phyloP scores from a whole-genome alignment of 1,139 yeast species.

The Geotrichum aggregatum region DNA sequence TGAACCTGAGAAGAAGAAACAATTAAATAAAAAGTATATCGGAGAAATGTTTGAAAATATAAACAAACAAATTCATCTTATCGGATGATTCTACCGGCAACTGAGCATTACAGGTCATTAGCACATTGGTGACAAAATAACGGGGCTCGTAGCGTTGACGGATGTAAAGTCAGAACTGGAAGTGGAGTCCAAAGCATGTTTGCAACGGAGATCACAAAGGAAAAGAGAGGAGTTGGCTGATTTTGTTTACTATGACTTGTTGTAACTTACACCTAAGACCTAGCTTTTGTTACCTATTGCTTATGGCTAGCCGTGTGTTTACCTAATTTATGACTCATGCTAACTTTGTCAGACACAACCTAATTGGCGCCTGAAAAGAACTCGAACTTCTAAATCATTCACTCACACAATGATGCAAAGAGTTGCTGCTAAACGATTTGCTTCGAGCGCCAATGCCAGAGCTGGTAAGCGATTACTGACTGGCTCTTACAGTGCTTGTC shows the following conservation, averaged over 20 bases:
- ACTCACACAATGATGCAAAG: conserved; percentile 13
- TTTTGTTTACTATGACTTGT: neutral
- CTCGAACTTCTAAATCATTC: too few species aligned
- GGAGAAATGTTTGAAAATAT: neutral
- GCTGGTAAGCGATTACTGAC: neutral
- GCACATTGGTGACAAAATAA: neutral
- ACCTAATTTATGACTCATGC: too few species aligned
- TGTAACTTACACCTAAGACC: neutral
- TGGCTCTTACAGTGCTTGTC: neutral
- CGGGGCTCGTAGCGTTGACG: conserved; percentile 4
- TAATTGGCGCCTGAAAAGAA: neutral
- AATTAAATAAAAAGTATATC: too few species aligned
- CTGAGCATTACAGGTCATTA: too few species aligned
- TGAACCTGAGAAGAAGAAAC: too few species aligned
- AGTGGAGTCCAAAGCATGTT: neutral
- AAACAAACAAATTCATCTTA: neutral
- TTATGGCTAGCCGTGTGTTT: too few species aligned
- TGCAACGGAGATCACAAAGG: neutral
- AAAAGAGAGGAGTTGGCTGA: neutral
- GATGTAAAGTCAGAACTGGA: neutral
- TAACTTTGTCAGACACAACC: too few species aligned
- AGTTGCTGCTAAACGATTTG: conserved; percentile 7
- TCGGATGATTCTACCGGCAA: too few species aligned
- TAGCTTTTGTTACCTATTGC: too few species aligned
- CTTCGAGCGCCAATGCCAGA: neutral